Evolutionary conservation across 495 filamentous ascomycete genomes (phyloP).

Genomic region (Thermochaetoides thermophila): DNA sequence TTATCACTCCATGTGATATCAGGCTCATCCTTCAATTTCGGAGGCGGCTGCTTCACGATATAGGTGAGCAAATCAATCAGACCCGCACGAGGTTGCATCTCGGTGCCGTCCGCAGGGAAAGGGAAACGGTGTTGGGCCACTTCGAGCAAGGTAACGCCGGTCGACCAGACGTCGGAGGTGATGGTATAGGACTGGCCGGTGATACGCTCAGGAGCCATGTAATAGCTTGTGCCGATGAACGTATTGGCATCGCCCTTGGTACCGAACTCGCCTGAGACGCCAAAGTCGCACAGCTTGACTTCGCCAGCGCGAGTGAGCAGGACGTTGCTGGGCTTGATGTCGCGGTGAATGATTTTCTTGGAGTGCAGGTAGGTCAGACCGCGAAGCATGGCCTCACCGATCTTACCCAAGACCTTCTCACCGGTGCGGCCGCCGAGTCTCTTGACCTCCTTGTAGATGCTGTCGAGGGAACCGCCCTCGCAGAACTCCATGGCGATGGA

Average conservation of each 20-base stretch:
- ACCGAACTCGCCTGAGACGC: constrained; percentile 92
- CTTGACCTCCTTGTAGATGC: constrained; percentile 94
- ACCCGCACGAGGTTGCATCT: constrained; percentile 70
- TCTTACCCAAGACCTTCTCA: constrained; percentile 96
- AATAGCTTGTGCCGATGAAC: constrained; percentile 96
- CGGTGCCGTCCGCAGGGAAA: constrained; percentile 90
- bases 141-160: constrained; percentile 90
- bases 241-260: constrained; percentile 98
- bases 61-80: constrained; percentile 93
- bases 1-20: constrained; percentile 84
- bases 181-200: constrained; percentile 96
- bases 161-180: constrained; percentile 94
- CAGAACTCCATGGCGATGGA: constrained; percentile 99
- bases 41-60: constrained; percentile 90
- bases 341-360: constrained; percentile 94
- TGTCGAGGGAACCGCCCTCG: constrained; percentile 87
- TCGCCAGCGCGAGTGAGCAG: constrained; percentile 82
- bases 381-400: constrained; percentile 87
- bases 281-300: constrained; percentile 96
- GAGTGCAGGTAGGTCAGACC: constrained; percentile 92
- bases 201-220: constrained; percentile 98
- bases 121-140: constrained; percentile 97
- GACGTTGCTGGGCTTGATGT: constrained; percentile 98
- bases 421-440: constrained; percentile 86
- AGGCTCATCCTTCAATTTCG: constrained; percentile 90